These are phyloP conservation scores for Halenospora varia DNA, from an alignment of 495 filamentous ascomycete genomes.

Conservation along the genomic window DNA sequence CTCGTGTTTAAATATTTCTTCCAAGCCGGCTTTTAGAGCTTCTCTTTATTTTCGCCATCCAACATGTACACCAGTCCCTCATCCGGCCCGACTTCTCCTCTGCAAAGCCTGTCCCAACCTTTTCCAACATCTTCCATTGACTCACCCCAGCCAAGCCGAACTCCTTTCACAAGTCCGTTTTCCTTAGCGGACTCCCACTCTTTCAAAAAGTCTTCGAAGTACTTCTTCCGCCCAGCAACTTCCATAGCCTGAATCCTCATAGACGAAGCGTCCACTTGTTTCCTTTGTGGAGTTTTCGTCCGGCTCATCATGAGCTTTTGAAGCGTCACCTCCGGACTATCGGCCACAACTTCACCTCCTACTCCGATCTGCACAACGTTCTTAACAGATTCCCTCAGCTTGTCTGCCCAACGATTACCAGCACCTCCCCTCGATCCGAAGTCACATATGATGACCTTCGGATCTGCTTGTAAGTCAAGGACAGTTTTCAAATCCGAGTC, in stretches of 20 bases:
- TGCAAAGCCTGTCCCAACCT: slow-evolving; percentile 41
- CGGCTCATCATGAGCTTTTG: slow-evolving; percentile 4
- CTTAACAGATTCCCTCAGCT: slow-evolving; percentile 23
- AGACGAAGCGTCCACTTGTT: slow-evolving; percentile 40
- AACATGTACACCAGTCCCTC: slow-evolving; percentile 41
- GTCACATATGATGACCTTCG: slow-evolving; percentile 46
- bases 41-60: slow-evolving; percentile 1
- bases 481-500: slow-evolving; percentile 3
- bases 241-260: slow-evolving; percentile 35
- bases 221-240: slow-evolving; percentile 27
- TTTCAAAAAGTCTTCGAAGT: slow-evolving; percentile 24
- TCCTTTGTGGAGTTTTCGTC: slow-evolving; percentile 18
- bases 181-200: slow-evolving; percentile 35
- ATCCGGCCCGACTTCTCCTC: slow-evolving; percentile 35
- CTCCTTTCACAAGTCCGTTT: slow-evolving; percentile 27
- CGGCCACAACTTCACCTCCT: slow-evolving; percentile 31
- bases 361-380: slow-evolving; percentile 34
- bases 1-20: neutral
- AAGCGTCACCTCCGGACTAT: slow-evolving; percentile 11
- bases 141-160: slow-evolving; percentile 39
- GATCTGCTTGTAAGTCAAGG: slow-evolving; percentile 22
- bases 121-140: slow-evolving; percentile 37
- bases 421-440: slow-evolving; percentile 45
- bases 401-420: slow-evolving; percentile 30
- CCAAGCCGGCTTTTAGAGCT: neutral